A percentile compares a stretch with the other conserved stretches of the same genome.
phyloP scores from a whole-genome alignment of 2,329 filamentous ascomycete genomes.

The Sporothrix globosa region DNA sequence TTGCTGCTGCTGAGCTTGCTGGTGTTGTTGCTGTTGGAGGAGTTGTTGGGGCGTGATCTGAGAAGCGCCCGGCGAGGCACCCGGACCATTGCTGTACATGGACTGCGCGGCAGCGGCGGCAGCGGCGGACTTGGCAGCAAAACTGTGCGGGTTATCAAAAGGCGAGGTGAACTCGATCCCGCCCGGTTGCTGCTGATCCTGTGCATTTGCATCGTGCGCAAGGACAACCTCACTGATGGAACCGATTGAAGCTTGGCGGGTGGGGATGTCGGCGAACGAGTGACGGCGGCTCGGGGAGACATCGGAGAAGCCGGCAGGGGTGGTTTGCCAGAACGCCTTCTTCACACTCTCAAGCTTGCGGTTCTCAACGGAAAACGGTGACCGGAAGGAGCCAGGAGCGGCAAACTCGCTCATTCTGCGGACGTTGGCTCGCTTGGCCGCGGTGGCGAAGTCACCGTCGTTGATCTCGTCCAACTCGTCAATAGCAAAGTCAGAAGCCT shows the following conservation, averaged over 20 bases:
- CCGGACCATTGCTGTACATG: constrained; percentile 32
- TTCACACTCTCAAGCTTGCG: constrained; percentile 67
- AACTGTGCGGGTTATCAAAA: constrained; percentile 46
- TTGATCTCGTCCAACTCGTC: constrained; percentile 69
- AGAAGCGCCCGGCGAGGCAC: constrained; percentile 14
- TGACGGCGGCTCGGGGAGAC: constrained; percentile 75
- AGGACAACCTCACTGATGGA: constrained; percentile 59
- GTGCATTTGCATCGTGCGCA: constrained; percentile 51
- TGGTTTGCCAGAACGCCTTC: constrained; percentile 72
- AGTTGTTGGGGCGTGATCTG: constrained; percentile 28
- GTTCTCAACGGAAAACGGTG: constrained; percentile 59
- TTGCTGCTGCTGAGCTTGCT: constrained; percentile 28
- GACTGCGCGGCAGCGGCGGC: constrained; percentile 31
- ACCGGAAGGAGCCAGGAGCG: constrained; percentile 49
- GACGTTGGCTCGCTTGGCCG: constrained; percentile 50
- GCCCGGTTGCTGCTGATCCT: constrained; percentile 49
- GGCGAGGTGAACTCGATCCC: constrained; percentile 49
- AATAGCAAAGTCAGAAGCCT: constrained; percentile 68
- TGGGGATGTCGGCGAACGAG: constrained; percentile 72
- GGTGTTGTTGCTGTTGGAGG: constrained; percentile 24
- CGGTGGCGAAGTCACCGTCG: constrained; percentile 54
- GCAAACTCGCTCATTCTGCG: constrained; percentile 62
- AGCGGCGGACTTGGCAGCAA: constrained; percentile 42
- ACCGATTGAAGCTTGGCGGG: constrained; percentile 65
- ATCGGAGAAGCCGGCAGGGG: constrained; percentile 67